Conservation (phyloP, 106 monocot genomes). For the Posidonia australis region DNA sequence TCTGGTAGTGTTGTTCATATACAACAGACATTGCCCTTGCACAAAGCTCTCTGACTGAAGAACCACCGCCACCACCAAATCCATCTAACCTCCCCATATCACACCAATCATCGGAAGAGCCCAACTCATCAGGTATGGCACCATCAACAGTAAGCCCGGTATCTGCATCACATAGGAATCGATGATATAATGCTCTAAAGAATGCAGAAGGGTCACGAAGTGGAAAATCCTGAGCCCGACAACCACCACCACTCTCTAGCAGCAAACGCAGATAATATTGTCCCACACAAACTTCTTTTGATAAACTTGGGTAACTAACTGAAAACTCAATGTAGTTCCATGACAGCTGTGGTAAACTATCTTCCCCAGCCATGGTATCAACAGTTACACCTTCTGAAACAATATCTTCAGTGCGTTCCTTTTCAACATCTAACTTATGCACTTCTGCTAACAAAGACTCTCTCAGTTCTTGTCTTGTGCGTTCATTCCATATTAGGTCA, state of each 20-base stretch:
- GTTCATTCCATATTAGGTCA: constrained; percentile 98
- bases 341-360: constrained; percentile 62
- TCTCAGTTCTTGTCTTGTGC: constrained; percentile 87
- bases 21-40: constrained; percentile 98
- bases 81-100: constrained; percentile 97
- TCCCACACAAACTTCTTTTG: constrained; percentile 99
- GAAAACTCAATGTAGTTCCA: constrained; percentile 97
- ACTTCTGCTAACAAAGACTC: constrained; percentile 90
- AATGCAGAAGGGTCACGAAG: constrained; percentile 87
- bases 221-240: constrained; percentile 80
- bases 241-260: constrained; percentile 74
- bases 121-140: constrained; percentile 90
- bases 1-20: constrained; percentile 90
- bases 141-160: constrained; percentile 95
- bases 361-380: constrained; percentile 33
- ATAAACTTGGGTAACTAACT: constrained; percentile 82
- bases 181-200: constrained; percentile 96
- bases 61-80: constrained; percentile 96
- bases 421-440: constrained; percentile 97
- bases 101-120: constrained; percentile 98
- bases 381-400: constrained; percentile 49
- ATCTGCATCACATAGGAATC: constrained; percentile 97
- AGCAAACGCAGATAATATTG: constrained; percentile 92
- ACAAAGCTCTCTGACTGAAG: constrained; percentile 96
- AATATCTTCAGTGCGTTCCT: constrained; percentile 92